Evolutionary conservation across 1,139 yeast genomes (phyloP).

Genomic region (Geotrichum histeridarum): DNA sequence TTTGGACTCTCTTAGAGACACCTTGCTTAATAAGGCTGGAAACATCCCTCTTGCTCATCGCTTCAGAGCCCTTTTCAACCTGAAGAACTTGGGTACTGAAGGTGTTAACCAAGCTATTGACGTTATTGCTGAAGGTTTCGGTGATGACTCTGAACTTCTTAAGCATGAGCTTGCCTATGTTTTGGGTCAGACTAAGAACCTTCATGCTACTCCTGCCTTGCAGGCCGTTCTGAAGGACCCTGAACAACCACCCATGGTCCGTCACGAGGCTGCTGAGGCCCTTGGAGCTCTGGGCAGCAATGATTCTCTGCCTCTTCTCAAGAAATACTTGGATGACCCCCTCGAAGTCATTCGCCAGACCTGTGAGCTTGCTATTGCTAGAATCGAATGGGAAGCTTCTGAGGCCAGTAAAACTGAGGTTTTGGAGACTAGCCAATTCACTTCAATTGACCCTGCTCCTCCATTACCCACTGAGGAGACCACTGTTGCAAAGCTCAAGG

Average conservation of each 20-base stretch:
- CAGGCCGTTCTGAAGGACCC: constrained; percentile 63
- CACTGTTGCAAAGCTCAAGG: constrained; percentile 59
- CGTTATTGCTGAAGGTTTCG: constrained; percentile 75
- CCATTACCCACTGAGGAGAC: constrained; percentile 65
- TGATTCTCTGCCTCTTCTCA: constrained; percentile 64
- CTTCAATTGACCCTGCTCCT: constrained; percentile 97
- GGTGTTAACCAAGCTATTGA: constrained; percentile 65
- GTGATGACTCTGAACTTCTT: constrained; percentile 80
- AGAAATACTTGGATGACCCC: constrained; percentile 69
- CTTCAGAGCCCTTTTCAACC: constrained; percentile 87
- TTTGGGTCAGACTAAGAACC: constrained; percentile 90
- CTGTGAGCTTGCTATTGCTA: constrained; percentile 91
- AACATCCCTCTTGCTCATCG: constrained; percentile 72
- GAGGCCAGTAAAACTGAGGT: constrained; percentile 58
- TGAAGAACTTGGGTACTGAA: constrained; percentile 74
- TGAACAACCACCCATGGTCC: constrained; percentile 79
- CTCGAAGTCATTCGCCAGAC: constrained; percentile 89
- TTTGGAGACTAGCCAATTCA: constrained; percentile 70
- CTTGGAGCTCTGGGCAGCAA: constrained; percentile 90
- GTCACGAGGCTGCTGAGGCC: constrained; percentile 99
- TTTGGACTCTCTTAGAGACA: constrained; percentile 27
- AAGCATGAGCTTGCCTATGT: constrained; percentile 98
- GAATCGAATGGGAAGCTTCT: constrained; percentile 88
- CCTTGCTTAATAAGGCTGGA: constrained; percentile 43
- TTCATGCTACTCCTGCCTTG: constrained; percentile 68